These are phyloP conservation scores for Geotrichum siamense DNA, from an alignment of 1,139 yeast species.

Conservation along the genomic window DNA sequence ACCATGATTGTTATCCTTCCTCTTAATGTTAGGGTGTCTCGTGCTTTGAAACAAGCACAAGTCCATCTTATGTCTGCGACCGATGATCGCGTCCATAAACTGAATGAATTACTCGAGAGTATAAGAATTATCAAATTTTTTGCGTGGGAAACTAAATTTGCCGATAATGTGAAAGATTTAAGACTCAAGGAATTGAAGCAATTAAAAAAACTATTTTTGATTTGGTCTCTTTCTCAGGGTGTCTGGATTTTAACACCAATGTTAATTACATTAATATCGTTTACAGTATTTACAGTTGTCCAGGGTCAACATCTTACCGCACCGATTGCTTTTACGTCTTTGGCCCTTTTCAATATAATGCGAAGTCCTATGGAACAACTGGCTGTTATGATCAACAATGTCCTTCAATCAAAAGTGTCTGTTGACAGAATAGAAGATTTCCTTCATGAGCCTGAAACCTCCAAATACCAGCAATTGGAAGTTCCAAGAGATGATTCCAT, in stretches of 20 bases:
- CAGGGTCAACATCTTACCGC: constrained; percentile 69
- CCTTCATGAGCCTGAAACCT: constrained; percentile 69
- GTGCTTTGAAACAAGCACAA: constrained; percentile 57
- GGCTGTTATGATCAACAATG: constrained; percentile 78
- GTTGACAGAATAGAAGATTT: constrained; percentile 78
- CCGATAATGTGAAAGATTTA: constrained; percentile 58
- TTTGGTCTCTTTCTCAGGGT: constrained; percentile 62
- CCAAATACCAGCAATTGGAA: constrained; percentile 69
- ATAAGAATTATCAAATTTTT: constrained; percentile 90
- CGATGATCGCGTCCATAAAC: constrained; percentile 83
- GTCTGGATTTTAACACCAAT: constrained; percentile 81
- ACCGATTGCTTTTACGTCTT: constrained; percentile 86
- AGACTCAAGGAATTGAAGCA: constrained; percentile 64
- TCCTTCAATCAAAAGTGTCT: constrained; percentile 83
- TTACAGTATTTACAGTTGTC: constrained; percentile 68
- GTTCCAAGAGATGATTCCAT: constrained; percentile 49
- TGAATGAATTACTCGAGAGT: constrained; percentile 89
- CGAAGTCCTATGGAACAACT: constrained; percentile 83
- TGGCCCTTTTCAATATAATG: constrained; percentile 75
- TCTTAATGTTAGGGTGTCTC: constrained; percentile 60
- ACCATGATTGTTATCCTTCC: constrained; percentile 64
- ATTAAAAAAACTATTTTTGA: constrained; percentile 52
- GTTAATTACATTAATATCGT: constrained; percentile 67
- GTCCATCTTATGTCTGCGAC: constrained; percentile 68
- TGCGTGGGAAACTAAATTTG: constrained; percentile 91